Conservation (phyloP, 345 rosid species). For the Hypericum perforatum region DNA sequence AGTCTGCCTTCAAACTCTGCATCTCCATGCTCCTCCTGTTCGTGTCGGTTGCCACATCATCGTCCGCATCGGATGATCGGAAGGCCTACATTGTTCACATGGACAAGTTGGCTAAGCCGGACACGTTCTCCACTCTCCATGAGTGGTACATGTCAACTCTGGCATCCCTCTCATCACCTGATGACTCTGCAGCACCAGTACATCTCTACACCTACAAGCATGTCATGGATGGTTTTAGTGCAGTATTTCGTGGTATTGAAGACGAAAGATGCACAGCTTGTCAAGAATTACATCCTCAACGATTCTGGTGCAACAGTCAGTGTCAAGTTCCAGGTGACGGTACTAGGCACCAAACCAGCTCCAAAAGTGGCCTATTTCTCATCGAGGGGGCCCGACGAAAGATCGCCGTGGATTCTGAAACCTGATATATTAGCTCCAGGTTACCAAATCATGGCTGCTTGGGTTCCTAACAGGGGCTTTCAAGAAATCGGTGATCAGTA, state of each 20-base stretch:
- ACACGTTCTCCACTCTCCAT: constrained; percentile 22
- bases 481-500: constrained; percentile 13
- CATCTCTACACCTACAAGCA: constrained; percentile 42
- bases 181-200: constrained; percentile 13
- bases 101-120: constrained; percentile 35
- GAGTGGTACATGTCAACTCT: constrained; percentile 39
- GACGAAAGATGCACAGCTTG: constrained; percentile 15
- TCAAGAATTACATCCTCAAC: constrained; percentile 21
- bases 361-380: constrained; percentile 35
- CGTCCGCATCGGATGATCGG: constrained; percentile 1
- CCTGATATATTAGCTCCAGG: constrained; percentile 44
- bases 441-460: constrained; percentile 33
- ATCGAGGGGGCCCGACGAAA: constrained; percentile 29
- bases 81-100: constrained; percentile 33
- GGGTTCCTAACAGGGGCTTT: constrained; percentile 30
- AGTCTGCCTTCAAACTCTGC: background rate
- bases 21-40: constrained; percentile 13
- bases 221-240: constrained; percentile 39
- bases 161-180: constrained; percentile 24
- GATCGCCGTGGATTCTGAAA: constrained; percentile 37
- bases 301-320: constrained; percentile 13
- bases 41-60: constrained; percentile 5
- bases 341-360: constrained; percentile 25
- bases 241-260: constrained; percentile 19
- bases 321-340: constrained; percentile 25